Percentiles rank a stretch among this genome's conserved stretches.
These are phyloP conservation scores for Lactarius sanguifluus DNA, from an alignment of 768 basidiomycete genomes.

Conservation along the genomic window DNA sequence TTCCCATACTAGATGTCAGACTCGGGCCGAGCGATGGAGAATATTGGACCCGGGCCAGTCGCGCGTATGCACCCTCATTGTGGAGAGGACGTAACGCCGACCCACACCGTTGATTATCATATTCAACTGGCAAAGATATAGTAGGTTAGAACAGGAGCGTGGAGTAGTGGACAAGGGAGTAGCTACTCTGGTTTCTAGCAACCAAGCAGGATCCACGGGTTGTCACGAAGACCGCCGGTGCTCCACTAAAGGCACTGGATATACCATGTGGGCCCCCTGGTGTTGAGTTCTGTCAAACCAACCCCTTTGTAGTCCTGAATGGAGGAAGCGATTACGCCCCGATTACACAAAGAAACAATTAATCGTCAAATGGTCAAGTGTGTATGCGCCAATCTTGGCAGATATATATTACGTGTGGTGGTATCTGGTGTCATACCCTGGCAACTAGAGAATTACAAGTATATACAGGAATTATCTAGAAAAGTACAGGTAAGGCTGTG, in stretches of 20 bases:
- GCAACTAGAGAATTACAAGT: conserved; percentile 16
- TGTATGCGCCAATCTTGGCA: not conserved
- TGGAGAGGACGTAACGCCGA: not conserved
- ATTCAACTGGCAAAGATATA: not conserved
- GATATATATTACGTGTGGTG: conserved; percentile 5
- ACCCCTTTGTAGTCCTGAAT: not conserved
- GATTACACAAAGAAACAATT: not conserved
- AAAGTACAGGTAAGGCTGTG: conserved; percentile 4
- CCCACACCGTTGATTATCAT: not conserved
- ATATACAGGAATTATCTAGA: conserved; percentile 12
- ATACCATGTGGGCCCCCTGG: not conserved
- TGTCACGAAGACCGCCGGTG: not conserved
- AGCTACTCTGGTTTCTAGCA: not conserved
- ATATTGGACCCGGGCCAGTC: not conserved
- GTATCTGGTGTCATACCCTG: not conserved
- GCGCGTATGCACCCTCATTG: not conserved
- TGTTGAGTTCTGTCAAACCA: not conserved
- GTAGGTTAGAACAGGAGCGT: no score
- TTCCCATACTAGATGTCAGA: not conserved
- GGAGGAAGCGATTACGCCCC: not conserved
- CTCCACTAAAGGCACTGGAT: not conserved
- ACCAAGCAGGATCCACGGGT: not conserved
- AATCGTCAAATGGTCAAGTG: not conserved
- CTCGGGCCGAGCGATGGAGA: no score
- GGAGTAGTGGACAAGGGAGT: not conserved